Evolutionary conservation across 306 rosid species (phyloP).

Genomic region (Aeschynomene evenia): DNA sequence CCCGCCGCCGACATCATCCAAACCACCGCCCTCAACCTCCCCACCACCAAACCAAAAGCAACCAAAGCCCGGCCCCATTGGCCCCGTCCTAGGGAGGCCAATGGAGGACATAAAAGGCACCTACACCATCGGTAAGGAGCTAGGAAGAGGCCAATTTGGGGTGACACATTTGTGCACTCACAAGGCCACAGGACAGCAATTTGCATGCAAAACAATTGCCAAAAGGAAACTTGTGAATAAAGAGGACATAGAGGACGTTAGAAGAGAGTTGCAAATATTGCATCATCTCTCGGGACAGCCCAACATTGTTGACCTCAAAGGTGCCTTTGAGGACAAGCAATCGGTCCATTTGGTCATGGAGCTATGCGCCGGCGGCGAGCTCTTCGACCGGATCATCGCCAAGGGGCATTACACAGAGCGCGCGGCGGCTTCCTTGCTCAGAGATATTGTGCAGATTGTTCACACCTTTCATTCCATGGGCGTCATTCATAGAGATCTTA

Average conservation of each 20-base stretch:
- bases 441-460: conserved; percentile 36
- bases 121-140: conserved; percentile 75
- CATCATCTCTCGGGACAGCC: conserved; percentile 79
- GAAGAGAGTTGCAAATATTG: conserved; percentile 94
- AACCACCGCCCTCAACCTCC: conserved; percentile 21
- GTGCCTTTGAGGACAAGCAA: conserved; percentile 39
- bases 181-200: conserved; percentile 60
- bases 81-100: conserved; percentile 63
- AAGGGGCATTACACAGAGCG: conserved; percentile 38
- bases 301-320: conserved; percentile 85
- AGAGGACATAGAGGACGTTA: conserved; percentile 88
- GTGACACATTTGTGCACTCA: conserved; percentile 74
- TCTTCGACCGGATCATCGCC: conserved; percentile 38
- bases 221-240: conserved; percentile 79
- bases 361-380: conserved; percentile 37
- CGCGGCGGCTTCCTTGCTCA: conserved; percentile 40
- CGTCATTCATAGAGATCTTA: conserved; percentile 53
- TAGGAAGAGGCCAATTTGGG: conserved; percentile 92
- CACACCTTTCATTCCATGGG: conserved; percentile 40
- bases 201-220: conserved; percentile 90
- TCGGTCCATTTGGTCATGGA: conserved; percentile 43
- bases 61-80: conserved; percentile 40
- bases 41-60: conserved; percentile 35
- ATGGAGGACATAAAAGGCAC: conserved; percentile 73
- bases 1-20: neutral